phyloP scores from a whole-genome alignment of 192 early-diverging fungal species.

The Coemansia sp. region DNA sequence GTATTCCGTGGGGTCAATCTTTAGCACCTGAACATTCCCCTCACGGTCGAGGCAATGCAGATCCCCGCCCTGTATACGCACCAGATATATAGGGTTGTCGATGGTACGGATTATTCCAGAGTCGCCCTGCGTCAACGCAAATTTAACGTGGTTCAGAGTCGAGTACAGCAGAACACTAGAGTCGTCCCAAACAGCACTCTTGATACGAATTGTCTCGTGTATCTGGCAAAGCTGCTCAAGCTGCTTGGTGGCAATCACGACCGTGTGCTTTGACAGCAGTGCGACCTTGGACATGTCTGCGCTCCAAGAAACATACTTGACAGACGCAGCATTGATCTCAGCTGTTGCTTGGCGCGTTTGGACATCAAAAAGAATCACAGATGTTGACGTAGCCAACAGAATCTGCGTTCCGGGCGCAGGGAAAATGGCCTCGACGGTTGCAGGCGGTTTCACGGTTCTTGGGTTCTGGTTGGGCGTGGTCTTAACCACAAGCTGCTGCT shows the following conservation, averaged over 20 bases:
- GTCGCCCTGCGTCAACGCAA: constrained; percentile 91
- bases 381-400: constrained; percentile 78
- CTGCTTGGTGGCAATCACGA: constrained; percentile 85
- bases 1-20: constrained; percentile 98
- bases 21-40: constrained; percentile 79
- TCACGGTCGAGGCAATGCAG: constrained; percentile 89
- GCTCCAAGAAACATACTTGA: constrained; percentile 95
- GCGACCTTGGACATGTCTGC: constrained; percentile 85
- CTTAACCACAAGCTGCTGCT: constrained; percentile 83
- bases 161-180: constrained; percentile 91
- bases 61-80: constrained; percentile 81
- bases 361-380: constrained; percentile 90
- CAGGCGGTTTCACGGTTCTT: constrained; percentile 84
- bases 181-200: constrained; percentile 96
- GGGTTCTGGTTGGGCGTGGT: constrained; percentile 84
- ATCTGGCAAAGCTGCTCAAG: constrained; percentile 88
- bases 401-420: constrained; percentile 81
- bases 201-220: constrained; percentile 97
- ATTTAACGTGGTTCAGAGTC: constrained; percentile 98
- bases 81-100: constrained; percentile 93
- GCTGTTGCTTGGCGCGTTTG: constrained; percentile 74
- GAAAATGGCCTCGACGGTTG: constrained; percentile 82
- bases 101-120: constrained; percentile 96
- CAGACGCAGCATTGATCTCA: constrained; percentile 79
- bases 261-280: constrained; percentile 93